Conservation (phyloP, 2,329 filamentous ascomycete genomes). For the Xylaria sp. region DNA sequence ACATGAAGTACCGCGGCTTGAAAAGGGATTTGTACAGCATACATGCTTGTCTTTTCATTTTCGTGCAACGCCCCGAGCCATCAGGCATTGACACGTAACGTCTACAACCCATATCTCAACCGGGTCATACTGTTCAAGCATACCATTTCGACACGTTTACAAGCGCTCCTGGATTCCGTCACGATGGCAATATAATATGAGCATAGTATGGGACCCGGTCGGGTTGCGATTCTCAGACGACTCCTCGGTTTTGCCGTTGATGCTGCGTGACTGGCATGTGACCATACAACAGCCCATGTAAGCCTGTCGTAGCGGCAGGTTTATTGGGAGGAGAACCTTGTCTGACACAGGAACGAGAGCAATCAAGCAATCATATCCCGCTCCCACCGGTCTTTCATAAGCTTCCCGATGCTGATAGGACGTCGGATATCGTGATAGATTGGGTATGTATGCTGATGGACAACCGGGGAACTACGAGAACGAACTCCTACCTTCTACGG, state of each 20-base stretch:
- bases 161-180: not conserved
- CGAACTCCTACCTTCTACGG: slow-evolving; percentile 11
- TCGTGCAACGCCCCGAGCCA: slow-evolving; percentile 13
- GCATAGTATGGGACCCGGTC: slow-evolving; percentile 3
- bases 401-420: slow-evolving; percentile 34
- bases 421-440: slow-evolving; percentile 35
- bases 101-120: not conserved
- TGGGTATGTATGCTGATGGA: slow-evolving; percentile 34
- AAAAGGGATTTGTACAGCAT: slow-evolving; percentile 7
- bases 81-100: slow-evolving; percentile 18
- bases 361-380: slow-evolving; percentile 30
- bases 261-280: slow-evolving; percentile 33
- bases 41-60: slow-evolving; percentile 1
- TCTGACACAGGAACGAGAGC: slow-evolving; percentile 19
- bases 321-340: slow-evolving; percentile 30
- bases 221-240: slow-evolving; percentile 26
- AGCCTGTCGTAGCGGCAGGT: slow-evolving; percentile 35
- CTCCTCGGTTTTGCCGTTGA: slow-evolving; percentile 25
- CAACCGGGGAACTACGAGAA: slow-evolving; percentile 16
- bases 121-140: slow-evolving; percentile 9
- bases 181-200: slow-evolving; percentile 10
- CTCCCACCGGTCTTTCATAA: slow-evolving; percentile 23
- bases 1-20: slow-evolving; percentile 9
- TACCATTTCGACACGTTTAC: slow-evolving; percentile 7
- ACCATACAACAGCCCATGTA: slow-evolving; percentile 33